Evolutionary conservation across 2,329 filamentous ascomycete genomes (phyloP), one percentile per base, ranked within the genome.

Genomic region (Ophiostoma piceae): DNA sequence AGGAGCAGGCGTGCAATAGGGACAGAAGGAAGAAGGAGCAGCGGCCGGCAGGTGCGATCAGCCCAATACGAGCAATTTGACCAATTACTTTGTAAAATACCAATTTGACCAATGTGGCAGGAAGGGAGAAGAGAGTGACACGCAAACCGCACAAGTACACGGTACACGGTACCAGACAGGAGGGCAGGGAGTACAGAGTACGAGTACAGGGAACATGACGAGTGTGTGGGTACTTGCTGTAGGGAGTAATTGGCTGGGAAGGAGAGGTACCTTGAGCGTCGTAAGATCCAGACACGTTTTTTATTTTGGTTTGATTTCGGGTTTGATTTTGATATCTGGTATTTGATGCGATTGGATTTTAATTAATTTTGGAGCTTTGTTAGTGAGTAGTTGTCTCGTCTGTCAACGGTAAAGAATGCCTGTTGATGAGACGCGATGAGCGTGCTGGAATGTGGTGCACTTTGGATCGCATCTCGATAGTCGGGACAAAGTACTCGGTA

Each of bases 191-290:
- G 62, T 65, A 22, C 19, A 8, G 2, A 0, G 57, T 16, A 57
- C n/a, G 7, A 12, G 19, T 57, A 41, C 57, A 62, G 57, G 57
- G 57, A 32, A 62, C 57, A 62, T 32, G 51, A 57, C 51, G 51
- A 57, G 51, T 22, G 51, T 57, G 26, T 32, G 57, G 57, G 14
- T 62, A 62, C 57, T 16, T 57, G 14, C 57, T 62, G 6, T 32
- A 32, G 57, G n/a, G 26, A 62, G 57, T 26, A 32, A 16, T 16
- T 29, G 5, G 57, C 57, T 32, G 9, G n/a, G n/a, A 32, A 62
- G 22, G 54, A 32, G 22, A 32, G 26, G n/a, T 57, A 62, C 26
- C 22, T 62, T 12, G 26, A 29, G 57, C 57, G 57, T 62, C 57
- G 57, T 32, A 60, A 29, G 54, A 14, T 16, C 14, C 14, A 26